phyloP scores from a whole-genome alignment of 148 eudicot genomes.

The Tetragonia tetragonoides region DNA sequence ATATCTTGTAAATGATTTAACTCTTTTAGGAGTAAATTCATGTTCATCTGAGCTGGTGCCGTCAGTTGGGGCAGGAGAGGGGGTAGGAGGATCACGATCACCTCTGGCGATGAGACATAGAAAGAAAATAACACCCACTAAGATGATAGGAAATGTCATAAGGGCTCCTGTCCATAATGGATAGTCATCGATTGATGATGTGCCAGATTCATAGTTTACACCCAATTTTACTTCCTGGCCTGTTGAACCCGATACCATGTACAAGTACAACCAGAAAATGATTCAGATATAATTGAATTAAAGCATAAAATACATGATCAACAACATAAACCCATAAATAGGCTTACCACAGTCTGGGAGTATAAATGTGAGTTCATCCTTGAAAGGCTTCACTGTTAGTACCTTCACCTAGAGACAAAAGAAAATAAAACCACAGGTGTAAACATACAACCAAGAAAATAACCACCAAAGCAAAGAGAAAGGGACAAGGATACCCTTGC shows the following conservation, averaged over 20 bases:
- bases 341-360: conserved; percentile 62
- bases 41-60: too few relatives aligned
- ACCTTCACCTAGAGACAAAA: conserved; percentile 44
- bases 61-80: too few relatives aligned
- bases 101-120: conserved; percentile 32
- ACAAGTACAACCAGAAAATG: not conserved
- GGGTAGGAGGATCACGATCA: too few relatives aligned
- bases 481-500: too few relatives aligned
- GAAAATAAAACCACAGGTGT: too few relatives aligned
- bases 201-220: conserved; percentile 44
- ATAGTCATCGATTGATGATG: conserved; percentile 5
- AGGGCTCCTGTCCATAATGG: conserved; percentile 28
- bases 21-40: too few relatives aligned
- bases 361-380: conserved; percentile 51
- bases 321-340: not conserved
- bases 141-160: conserved; percentile 19
- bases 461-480: too few relatives aligned
- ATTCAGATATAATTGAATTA: not conserved
- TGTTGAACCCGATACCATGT: conserved; percentile 22
- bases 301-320: not conserved
- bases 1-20: too few relatives aligned
- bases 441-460: too few relatives aligned
- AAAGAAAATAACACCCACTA: conserved; percentile 28
- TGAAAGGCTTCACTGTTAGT: conserved; percentile 36
- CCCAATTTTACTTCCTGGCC: conserved; percentile 67